Conservation (phyloP, 179 eudicot genomes). For the Silene vulgaris region DNA sequence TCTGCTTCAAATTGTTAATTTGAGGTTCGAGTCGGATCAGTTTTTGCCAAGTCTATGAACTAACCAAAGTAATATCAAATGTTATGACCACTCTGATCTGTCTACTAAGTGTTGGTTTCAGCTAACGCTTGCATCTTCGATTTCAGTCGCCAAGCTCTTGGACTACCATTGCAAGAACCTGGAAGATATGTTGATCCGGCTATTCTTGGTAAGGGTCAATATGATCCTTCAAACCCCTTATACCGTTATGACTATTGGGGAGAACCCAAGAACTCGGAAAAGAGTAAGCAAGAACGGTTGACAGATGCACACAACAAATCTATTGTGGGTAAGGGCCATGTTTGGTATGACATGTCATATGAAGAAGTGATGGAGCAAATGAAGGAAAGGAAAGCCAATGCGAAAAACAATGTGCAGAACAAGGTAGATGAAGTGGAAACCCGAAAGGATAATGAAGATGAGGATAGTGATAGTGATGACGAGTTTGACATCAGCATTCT, state of each 20-base stretch:
- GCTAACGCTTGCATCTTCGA: slow-evolving; percentile 11
- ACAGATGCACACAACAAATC: slow-evolving; percentile 76
- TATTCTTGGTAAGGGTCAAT: slow-evolving; percentile 56
- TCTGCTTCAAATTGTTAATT: too few relatives aligned
- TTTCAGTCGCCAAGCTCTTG: slow-evolving; percentile 79
- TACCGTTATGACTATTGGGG: slow-evolving; percentile 96
- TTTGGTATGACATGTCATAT: slow-evolving; percentile 83
- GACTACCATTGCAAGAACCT: slow-evolving; percentile 84
- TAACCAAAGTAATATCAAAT: too few relatives aligned
- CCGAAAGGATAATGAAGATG: slow-evolving; percentile 29
- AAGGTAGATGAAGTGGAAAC: slow-evolving; percentile 23
- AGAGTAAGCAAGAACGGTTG: slow-evolving; percentile 67
- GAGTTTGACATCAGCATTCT: slow-evolving; percentile 68
- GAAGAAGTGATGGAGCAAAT: slow-evolving; percentile 70
- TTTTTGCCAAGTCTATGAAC: neutral
- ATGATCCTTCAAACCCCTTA: slow-evolving; percentile 68
- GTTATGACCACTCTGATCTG: too few relatives aligned
- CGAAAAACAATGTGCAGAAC: slow-evolving; percentile 20
- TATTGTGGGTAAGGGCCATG: slow-evolving; percentile 67
- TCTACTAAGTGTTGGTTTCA: neutral
- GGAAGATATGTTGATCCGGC: slow-evolving; percentile 78
- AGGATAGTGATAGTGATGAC: slow-evolving; percentile 32
- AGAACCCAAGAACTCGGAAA: slow-evolving; percentile 90
- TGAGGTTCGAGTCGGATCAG: neutral
- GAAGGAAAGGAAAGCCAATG: slow-evolving; percentile 43